A percentile compares a stretch with the other conserved stretches of the same genome.
phyloP scores from a whole-genome alignment of 352 stramenopile species.

The Phytophthora hybrid region DNA sequence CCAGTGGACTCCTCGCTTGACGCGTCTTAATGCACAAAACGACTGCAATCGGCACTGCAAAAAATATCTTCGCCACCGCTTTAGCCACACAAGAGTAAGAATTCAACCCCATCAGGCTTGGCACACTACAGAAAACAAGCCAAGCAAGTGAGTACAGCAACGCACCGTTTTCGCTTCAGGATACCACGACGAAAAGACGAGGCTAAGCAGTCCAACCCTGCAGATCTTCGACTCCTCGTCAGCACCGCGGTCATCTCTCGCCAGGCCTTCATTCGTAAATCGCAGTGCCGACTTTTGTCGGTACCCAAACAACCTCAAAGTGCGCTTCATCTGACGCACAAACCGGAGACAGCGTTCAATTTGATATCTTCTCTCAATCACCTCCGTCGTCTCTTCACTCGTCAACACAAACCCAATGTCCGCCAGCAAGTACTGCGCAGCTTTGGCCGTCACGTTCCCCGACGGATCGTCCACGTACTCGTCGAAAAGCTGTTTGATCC shows the following conservation, averaged over 20 bases:
- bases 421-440: constrained; percentile 59
- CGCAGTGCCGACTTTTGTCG: constrained; percentile 55
- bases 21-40: constrained; percentile 47
- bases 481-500: constrained; percentile 46
- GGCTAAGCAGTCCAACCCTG: constrained; percentile 49
- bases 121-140: neutral
- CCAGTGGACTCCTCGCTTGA: constrained; percentile 36
- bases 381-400: constrained; percentile 47
- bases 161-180: constrained; percentile 49
- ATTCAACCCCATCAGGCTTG: no score
- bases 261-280: constrained; percentile 43
- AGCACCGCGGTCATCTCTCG: constrained; percentile 7
- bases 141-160: neutral
- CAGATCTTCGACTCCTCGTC: constrained; percentile 59
- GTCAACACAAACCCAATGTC: constrained; percentile 48
- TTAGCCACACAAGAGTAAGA: neutral
- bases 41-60: constrained; percentile 43
- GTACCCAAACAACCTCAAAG: constrained; percentile 74
- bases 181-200: constrained; percentile 61
- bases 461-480: constrained; percentile 56
- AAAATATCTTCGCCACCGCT: constrained; percentile 60
- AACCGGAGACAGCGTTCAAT: constrained; percentile 53
- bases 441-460: constrained; percentile 41
- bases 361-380: constrained; percentile 47
- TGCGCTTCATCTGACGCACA: constrained; percentile 57